phyloP scores from a whole-genome alignment of 768 basidiomycete species.

The Leccinum barrowsii region DNA sequence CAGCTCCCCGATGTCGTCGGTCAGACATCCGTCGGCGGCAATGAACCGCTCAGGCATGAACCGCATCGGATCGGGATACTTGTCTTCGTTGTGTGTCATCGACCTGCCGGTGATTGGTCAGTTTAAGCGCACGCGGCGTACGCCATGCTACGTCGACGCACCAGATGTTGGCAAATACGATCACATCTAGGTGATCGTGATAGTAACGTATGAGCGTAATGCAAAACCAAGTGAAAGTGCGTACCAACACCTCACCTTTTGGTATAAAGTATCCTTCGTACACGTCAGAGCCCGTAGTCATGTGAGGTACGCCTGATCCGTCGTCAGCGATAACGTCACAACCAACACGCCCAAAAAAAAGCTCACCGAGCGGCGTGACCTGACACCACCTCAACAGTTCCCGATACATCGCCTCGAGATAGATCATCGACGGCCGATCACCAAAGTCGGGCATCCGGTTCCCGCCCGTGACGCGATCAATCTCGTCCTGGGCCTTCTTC shows the following conservation, averaged over 20 bases:
- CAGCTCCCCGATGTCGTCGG: conserved; percentile 16
- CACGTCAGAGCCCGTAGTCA: conserved; percentile 12
- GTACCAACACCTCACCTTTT: conserved; percentile 11
- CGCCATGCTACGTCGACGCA: background rate
- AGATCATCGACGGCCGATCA: conserved; percentile 21
- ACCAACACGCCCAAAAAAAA: background rate
- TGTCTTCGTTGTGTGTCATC: conserved; percentile 24
- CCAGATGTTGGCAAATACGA: conserved; percentile 15
- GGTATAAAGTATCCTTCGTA: conserved; percentile 19
- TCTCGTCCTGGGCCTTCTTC: conserved; percentile 26
- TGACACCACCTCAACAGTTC: conserved; percentile 27
- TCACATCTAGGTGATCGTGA: conserved; percentile 20
- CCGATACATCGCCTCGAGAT: conserved; percentile 21
- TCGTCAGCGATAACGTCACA: background rate
- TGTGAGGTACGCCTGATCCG: conserved; percentile 29
- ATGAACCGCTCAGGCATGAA: conserved; percentile 24
- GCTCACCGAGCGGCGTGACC: conserved; percentile 20
- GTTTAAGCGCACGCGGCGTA: background rate
- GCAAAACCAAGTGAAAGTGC: background rate
- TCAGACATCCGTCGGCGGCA: conserved; percentile 13
- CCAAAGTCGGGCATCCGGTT: conserved; percentile 16
- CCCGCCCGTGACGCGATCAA: conserved; percentile 21
- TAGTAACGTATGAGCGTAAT: background rate
- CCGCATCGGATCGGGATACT: conserved; percentile 20
- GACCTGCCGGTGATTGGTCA: background rate